A percentile compares a stretch with the other conserved stretches of the same genome.
Evolutionary conservation across 2,329 filamentous ascomycete species (phyloP).

Genomic region (Arthrobotrys pseudoclavata): DNA sequence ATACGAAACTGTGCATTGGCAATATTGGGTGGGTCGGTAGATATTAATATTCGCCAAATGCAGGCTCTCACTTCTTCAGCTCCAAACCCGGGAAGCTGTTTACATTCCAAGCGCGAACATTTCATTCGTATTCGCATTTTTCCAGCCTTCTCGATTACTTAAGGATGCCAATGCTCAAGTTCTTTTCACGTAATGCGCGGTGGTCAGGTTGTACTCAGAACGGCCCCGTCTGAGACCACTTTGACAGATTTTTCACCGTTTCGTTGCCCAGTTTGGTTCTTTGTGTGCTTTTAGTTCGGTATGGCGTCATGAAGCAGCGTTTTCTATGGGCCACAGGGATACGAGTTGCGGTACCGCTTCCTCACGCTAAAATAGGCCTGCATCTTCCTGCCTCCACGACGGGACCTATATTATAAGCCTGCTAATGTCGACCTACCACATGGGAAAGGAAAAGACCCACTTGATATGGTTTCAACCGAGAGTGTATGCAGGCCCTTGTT

Average conservation of each 20-base stretch:
- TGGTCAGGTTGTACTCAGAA: slow-evolving; percentile 18
- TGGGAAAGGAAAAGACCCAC: slow-evolving; percentile 44
- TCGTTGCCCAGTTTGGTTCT: slow-evolving; percentile 13
- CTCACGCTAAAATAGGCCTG: slow-evolving; percentile 45
- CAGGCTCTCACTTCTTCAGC: not conserved
- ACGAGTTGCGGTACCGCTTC: slow-evolving; percentile 15
- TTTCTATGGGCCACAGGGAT: slow-evolving; percentile 50
- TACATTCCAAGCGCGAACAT: not conserved
- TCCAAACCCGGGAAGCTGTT: slow-evolving; percentile 2
- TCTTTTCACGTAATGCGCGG: slow-evolving; percentile 31
- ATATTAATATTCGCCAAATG: slow-evolving; percentile 9
- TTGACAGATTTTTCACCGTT: slow-evolving; percentile 46
- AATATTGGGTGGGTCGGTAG: not conserved
- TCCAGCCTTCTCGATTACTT: slow-evolving; percentile 21
- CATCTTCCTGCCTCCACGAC: slow-evolving; percentile 21
- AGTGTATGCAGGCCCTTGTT: slow-evolving; percentile 41
- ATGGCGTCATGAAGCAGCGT: slow-evolving; percentile 58
- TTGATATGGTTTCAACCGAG: slow-evolving; percentile 15
- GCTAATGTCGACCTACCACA: slow-evolving; percentile 42
- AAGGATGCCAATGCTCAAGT: slow-evolving; percentile 10
- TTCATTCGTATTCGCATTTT: slow-evolving; percentile 16
- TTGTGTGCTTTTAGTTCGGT: slow-evolving; percentile 52
- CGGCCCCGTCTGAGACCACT: slow-evolving; percentile 23
- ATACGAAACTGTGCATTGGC: not conserved
- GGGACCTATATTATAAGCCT: slow-evolving; percentile 31